Percentiles rank a stretch among this genome's conserved stretches.
phyloP scores from a whole-genome alignment of 2,329 filamentous ascomycete species.

The Penicillium vulpinum region DNA sequence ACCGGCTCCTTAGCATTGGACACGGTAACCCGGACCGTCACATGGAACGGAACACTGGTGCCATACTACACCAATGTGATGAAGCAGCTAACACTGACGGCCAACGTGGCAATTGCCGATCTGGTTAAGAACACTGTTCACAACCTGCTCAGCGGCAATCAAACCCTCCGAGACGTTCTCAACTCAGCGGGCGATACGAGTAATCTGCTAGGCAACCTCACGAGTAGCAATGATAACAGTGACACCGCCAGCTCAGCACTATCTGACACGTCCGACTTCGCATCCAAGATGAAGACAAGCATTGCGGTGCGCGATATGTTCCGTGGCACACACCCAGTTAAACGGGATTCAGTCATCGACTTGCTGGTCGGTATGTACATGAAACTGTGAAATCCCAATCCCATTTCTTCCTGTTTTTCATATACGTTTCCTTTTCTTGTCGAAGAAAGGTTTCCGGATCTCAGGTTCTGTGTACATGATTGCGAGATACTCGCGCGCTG shows the following conservation, averaged over 20 bases:
- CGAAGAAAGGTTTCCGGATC: background rate
- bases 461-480: background rate
- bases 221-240: background rate
- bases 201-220: conserved; percentile 7
- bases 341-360: conserved; percentile 3
- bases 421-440: background rate
- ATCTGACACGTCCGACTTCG: background rate
- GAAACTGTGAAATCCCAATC: background rate
- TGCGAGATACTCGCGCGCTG: background rate
- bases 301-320: conserved; percentile 3
- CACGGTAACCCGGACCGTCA: conserved; percentile 29
- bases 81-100: conserved; percentile 32
- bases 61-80: conserved; percentile 40
- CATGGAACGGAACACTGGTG: conserved; percentile 32
- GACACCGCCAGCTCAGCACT: background rate
- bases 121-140: conserved; percentile 35
- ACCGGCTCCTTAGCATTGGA: conserved; percentile 31
- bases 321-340: background rate
- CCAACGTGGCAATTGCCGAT: conserved; percentile 28
- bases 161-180: conserved; percentile 12
- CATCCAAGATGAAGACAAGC: conserved; percentile 14
- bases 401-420: background rate
- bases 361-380: background rate
- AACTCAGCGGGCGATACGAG: conserved; percentile 5
- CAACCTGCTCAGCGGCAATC: conserved; percentile 17